phyloP scores from a whole-genome alignment of 306 rosid genomes.

The Citrullus colocynthis region DNA sequence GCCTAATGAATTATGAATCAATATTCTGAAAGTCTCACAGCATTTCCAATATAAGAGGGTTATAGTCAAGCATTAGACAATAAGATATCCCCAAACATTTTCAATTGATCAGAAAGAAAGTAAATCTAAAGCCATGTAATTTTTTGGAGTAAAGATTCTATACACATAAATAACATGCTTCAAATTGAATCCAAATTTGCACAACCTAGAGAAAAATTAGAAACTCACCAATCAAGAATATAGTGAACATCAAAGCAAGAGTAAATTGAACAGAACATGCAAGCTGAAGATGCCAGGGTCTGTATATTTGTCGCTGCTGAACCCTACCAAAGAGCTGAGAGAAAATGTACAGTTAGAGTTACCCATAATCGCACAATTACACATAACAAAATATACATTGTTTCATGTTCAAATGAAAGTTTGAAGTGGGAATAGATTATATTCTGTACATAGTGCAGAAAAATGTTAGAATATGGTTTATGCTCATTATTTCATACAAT shows the following conservation, averaged over 20 bases:
- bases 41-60: neutral
- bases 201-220: slow-evolving; percentile 15
- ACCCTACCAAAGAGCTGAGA: slow-evolving; percentile 43
- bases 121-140: neutral
- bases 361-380: neutral
- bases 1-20: neutral
- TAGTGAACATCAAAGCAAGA: slow-evolving; percentile 62
- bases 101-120: neutral
- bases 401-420: neutral
- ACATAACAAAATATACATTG: neutral
- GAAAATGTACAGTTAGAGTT: slow-evolving; percentile 3
- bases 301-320: slow-evolving; percentile 38
- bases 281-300: slow-evolving; percentile 34
- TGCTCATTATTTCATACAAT: neutral
- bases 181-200: neutral
- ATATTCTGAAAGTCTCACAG: neutral
- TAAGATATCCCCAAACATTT: neutral
- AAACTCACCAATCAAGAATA: slow-evolving; percentile 66
- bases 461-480: neutral
- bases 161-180: neutral
- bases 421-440: neutral
- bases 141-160: neutral
- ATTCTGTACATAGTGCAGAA: neutral
- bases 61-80: neutral
- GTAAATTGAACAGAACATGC: slow-evolving; percentile 56